These are phyloP conservation scores for Mortierella sp. DNA, from an alignment of 371 early-diverging fungal genomes.

Conservation along the genomic window DNA sequence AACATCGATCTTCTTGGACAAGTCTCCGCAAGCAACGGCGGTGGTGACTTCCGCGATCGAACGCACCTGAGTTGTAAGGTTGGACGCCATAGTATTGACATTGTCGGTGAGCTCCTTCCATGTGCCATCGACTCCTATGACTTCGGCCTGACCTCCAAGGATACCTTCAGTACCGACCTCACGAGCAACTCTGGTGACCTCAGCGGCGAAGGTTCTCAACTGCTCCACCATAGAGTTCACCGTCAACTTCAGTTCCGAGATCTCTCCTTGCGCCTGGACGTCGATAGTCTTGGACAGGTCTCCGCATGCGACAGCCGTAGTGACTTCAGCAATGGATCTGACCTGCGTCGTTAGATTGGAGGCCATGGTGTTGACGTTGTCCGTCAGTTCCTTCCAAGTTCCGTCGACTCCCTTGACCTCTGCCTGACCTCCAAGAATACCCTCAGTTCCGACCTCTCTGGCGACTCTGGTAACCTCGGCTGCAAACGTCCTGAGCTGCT, in stretches of 20 bases:
- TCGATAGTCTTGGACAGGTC: conserved; percentile 72
- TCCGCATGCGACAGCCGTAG: conserved; percentile 73
- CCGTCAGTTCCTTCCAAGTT: conserved; percentile 77
- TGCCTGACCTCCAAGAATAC: conserved; percentile 74
- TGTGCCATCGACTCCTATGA: no score
- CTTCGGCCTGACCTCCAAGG: no score
- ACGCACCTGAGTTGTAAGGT: no score
- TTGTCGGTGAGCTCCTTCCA: no score
- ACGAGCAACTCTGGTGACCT: conserved; percentile 73
- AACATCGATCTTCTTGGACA: no score
- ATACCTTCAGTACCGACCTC: no score
- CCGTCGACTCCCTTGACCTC: conserved; percentile 70
- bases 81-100: no score
- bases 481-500: conserved; percentile 71
- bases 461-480: conserved; percentile 73
- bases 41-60: no score
- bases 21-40: no score
- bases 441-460: conserved; percentile 75
- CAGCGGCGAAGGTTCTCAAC: conserved; percentile 67
- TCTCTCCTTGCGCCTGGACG: conserved; percentile 68
- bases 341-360: conserved; percentile 61
- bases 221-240: conserved; percentile 79
- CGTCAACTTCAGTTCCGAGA: conserved; percentile 72
- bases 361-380: conserved; percentile 61
- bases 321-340: conserved; percentile 68